A percentile compares a stretch with the other conserved stretches of the same genome.
These are phyloP conservation scores for Arthrinium puccinioides DNA, from an alignment of 2,329 filamentous ascomycete species.

Conservation along the genomic window DNA sequence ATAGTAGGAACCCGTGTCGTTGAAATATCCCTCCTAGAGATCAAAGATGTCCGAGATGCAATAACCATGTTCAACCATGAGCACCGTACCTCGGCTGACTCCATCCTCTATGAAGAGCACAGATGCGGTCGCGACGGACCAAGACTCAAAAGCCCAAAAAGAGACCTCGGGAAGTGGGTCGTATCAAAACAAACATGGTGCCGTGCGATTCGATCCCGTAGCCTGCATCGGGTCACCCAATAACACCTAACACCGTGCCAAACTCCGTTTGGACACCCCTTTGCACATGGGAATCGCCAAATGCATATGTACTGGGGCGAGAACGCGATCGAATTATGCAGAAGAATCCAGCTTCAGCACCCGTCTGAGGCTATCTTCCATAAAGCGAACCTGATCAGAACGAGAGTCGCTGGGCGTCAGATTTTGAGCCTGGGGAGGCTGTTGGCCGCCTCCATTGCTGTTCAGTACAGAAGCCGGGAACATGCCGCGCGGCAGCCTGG, in stretches of 20 bases:
- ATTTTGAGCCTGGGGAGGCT: conserved; percentile 5
- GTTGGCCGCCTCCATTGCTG: conserved; percentile 4
- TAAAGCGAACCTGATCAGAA: conserved; percentile 34
- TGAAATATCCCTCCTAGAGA: conserved; percentile 6
- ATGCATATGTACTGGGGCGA: conserved; percentile 1
- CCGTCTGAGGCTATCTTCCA: conserved; percentile 47
- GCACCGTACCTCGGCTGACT: conserved; percentile 2
- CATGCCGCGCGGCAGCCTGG: conserved; percentile 15
- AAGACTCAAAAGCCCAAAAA: too few species aligned
- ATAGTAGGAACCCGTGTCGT: conserved; percentile 2
- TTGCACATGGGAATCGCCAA: conserved; percentile 3
- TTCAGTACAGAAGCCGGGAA: conserved; percentile 18
- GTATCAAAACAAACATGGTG: neutral
- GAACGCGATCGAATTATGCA: conserved; percentile 8
- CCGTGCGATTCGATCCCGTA: too few species aligned
- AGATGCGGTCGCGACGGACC: neutral
- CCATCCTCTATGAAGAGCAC: neutral
- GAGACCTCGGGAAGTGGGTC: neutral
- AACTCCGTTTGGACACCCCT: too few species aligned
- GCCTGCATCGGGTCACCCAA: too few species aligned
- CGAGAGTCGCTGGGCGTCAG: conserved; percentile 11
- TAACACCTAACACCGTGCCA: conserved; percentile 10
- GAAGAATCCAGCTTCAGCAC: conserved; percentile 36
- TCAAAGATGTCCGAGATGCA: conserved; percentile 7
- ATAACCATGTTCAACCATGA: conserved; percentile 4